These are phyloP conservation scores for Tylopilus sp. DNA, from an alignment of 768 basidiomycete species.

Conservation along the genomic window DNA sequence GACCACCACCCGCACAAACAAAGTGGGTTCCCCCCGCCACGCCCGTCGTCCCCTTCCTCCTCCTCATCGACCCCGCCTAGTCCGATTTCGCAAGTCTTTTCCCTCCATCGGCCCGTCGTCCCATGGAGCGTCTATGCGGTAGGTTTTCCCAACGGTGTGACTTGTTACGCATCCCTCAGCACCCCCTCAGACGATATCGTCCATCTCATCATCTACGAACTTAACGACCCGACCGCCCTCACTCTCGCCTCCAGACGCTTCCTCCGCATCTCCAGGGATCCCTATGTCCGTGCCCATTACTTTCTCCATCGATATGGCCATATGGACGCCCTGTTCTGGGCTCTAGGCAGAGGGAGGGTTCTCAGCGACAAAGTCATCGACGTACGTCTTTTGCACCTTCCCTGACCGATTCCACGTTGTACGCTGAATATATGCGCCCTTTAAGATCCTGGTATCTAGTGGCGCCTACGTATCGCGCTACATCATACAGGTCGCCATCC, in stretches of 20 bases:
- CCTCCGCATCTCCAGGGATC: constrained; percentile 61
- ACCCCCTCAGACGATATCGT: constrained; percentile 54
- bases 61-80: background rate
- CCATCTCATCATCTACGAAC: constrained; percentile 69
- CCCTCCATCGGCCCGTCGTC: background rate
- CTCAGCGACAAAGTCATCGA: constrained; percentile 65
- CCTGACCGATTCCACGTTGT: constrained; percentile 18
- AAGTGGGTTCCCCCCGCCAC: constrained; percentile 18
- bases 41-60: background rate
- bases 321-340: constrained; percentile 69
- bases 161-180: constrained; percentile 10
- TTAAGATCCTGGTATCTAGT: constrained; percentile 67
- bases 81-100: constrained; percentile 2
- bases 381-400: constrained; percentile 40
- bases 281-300: constrained; percentile 75
- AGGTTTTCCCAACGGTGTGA: constrained; percentile 28
- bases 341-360: constrained; percentile 68
- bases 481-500: constrained; percentile 71
- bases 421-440: constrained; percentile 27
- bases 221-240: constrained; percentile 60
- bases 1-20: constrained; percentile 35
- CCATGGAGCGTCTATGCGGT: constrained; percentile 71
- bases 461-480: constrained; percentile 80
- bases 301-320: constrained; percentile 72
- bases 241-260: constrained; percentile 57